These are phyloP conservation scores for Phoenix roebelenii DNA, from an alignment of 176 grass and related monocot species.

Conservation along the genomic window DNA sequence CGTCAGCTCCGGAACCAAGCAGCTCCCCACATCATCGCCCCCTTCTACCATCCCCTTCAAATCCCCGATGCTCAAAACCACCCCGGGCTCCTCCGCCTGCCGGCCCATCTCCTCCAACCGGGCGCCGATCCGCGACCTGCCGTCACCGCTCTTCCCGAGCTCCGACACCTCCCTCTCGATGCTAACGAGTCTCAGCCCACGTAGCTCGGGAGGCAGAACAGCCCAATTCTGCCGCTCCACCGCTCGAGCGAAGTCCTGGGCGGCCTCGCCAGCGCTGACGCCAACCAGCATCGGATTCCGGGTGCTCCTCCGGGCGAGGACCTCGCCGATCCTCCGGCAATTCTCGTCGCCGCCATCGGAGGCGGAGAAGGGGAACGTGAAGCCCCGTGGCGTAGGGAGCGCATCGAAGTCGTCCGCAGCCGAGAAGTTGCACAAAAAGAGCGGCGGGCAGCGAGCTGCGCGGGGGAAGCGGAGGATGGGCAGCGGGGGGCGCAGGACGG, in stretches of 20 bases:
- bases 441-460: slow-evolving; percentile 46
- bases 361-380: slow-evolving; percentile 22
- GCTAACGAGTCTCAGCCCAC: slow-evolving; percentile 23
- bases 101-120: slow-evolving; percentile 21
- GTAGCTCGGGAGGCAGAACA: slow-evolving; percentile 20
- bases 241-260: slow-evolving; percentile 30
- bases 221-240: slow-evolving; percentile 41
- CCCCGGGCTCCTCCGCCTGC: slow-evolving; percentile 23
- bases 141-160: background rate
- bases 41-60: slow-evolving; percentile 55
- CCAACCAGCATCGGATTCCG: slow-evolving; percentile 91
- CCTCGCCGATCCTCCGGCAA: slow-evolving; percentile 49
- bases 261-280: slow-evolving; percentile 53
- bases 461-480: slow-evolving; percentile 33
- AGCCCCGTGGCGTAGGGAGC: background rate
- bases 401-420: slow-evolving; percentile 42
- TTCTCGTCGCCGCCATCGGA: slow-evolving; percentile 38
- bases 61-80: slow-evolving; percentile 65
- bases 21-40: slow-evolving; percentile 30
- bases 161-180: slow-evolving; percentile 18
- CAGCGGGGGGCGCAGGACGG: slow-evolving; percentile 60
- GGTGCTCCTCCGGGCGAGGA: slow-evolving; percentile 40
- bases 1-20: slow-evolving; percentile 59
- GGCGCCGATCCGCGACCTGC: background rate
- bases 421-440: slow-evolving; percentile 87